Conservation (phyloP, 2,329 filamentous ascomycete species). For the Helminthosporium solani region DNA sequence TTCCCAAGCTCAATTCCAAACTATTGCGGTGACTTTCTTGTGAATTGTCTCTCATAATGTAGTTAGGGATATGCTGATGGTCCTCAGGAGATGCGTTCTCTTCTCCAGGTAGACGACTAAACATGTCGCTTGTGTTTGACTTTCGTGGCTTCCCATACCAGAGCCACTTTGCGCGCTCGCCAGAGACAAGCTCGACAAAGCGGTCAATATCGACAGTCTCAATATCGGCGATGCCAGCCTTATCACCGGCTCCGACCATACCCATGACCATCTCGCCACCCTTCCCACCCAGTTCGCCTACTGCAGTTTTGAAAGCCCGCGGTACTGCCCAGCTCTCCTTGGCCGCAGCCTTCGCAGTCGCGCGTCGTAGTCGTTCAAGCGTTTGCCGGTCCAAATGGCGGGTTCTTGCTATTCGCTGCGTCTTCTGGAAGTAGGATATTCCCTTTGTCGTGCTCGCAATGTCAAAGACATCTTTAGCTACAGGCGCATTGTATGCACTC, state of each 20-base stretch:
- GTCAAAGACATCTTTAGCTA: slow-evolving; percentile 90
- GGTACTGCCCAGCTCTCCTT: slow-evolving; percentile 91
- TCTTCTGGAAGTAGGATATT: slow-evolving; percentile 86
- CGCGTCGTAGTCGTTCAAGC: slow-evolving; percentile 73
- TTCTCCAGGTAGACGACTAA: slow-evolving; percentile 38
- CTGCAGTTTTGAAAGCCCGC: slow-evolving; percentile 90
- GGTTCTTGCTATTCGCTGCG: slow-evolving; percentile 75
- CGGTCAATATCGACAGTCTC: slow-evolving; percentile 88
- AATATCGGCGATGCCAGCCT: slow-evolving; percentile 85
- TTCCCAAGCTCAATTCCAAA: slow-evolving; percentile 31
- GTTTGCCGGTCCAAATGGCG: slow-evolving; percentile 81
- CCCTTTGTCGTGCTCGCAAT: slow-evolving; percentile 77
- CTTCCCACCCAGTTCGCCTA: slow-evolving; percentile 90
- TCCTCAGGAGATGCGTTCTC: slow-evolving; percentile 60
- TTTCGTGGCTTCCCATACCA: slow-evolving; percentile 90
- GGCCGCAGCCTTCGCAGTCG: slow-evolving; percentile 86
- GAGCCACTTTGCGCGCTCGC: slow-evolving; percentile 86
- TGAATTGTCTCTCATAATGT: slow-evolving; percentile 54
- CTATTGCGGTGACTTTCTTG: slow-evolving; percentile 33
- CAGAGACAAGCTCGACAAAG: slow-evolving; percentile 75
- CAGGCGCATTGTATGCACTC: slow-evolving; percentile 78
- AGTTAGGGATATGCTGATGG: slow-evolving; percentile 46
- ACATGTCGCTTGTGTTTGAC: slow-evolving; percentile 43
- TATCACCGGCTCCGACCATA: slow-evolving; percentile 82
- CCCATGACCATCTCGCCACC: slow-evolving; percentile 92